Evolutionary conservation across 2,329 filamentous ascomycete genomes (phyloP).

Genomic region (Botryotinia globosa): DNA sequence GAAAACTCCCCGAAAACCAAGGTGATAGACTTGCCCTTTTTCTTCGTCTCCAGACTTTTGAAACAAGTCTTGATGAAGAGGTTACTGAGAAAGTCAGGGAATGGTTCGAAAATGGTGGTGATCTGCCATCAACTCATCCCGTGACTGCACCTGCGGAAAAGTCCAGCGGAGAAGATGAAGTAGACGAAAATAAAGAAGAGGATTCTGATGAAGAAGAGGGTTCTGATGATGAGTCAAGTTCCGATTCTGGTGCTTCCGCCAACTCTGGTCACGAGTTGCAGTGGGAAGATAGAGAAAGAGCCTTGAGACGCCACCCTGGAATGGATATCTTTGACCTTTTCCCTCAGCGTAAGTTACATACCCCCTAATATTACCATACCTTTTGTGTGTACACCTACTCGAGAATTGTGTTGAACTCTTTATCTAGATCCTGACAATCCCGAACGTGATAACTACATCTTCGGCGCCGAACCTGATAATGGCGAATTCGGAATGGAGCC

Average conservation of each 20-base stretch:
- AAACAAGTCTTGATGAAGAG: slow-evolving; percentile 23
- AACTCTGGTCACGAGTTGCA: neutral
- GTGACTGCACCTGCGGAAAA: neutral
- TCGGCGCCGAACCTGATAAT: neutral
- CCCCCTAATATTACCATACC: neutral
- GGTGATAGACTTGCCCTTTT: slow-evolving; percentile 23
- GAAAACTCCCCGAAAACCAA: slow-evolving; percentile 20
- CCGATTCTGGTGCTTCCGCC: neutral
- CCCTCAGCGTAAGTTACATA: neutral
- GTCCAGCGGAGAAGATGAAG: neutral
- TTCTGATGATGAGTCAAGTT: neutral
- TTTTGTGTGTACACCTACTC: neutral
- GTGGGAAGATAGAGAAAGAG: neutral
- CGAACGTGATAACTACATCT: neutral
- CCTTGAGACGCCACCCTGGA: neutral
- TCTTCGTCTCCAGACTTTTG: slow-evolving; percentile 20
- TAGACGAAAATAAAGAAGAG: too few species aligned
- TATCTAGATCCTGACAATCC: neutral
- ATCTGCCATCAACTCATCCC: neutral
- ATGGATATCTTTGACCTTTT: neutral
- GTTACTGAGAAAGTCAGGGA: slow-evolving; percentile 22
- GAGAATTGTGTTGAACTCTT: neutral
- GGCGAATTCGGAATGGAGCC: neutral
- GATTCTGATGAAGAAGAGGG: neutral
- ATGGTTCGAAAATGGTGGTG: slow-evolving; percentile 28